Evolutionary conservation across 805 yeast species (phyloP), one percentile per base, ranked within the genome.

Genomic region (Torulaspora gathmanii): DNA sequence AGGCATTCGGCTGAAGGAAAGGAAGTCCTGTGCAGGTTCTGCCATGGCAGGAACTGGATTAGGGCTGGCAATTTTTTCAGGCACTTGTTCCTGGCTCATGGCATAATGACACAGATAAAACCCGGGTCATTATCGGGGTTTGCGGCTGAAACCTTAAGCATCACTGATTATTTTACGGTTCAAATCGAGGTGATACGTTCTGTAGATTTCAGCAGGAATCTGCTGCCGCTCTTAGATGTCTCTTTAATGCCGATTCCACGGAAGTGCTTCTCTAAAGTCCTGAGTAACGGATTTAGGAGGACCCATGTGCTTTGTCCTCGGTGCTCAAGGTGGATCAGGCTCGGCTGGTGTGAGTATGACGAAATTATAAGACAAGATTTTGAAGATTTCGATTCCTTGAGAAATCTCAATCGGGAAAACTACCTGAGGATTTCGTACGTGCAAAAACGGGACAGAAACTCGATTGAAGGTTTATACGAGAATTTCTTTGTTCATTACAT

Each of bases 21-120:
- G 17, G 55, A 56, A 23, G 33, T 53, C 3, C 20, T 57, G 41
- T 56, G 60, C 27, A 35, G 60, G 28, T 47, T 50, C 26, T 57
- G 62, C 37, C 49, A 52, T 29, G 60, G 59, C 5, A 45, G 45
- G 10, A 56, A 56, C 36, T 57, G 62, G 62, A 37, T 57, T 2
- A 16, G 28, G 7, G 37, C 37, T 12, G 15, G 22, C 4, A 19
- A 22, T 13, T 53, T 45, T 16, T 53, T 56, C 33, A 42, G 47
- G 37, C 62, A 57, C 43, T 33, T 57, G 19, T 53, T 56, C 33
- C 42, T 41, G 7, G 57, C 57, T 2, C 62, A 57, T 38, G 62
- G 62, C 1, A 52, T 57, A 8, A 39, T 51, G 33, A 50, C 58
- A 4, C 38, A 42, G 19, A 13, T 45, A 5, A 47, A 27, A 10